phyloP scores from a whole-genome alignment of 179 eudicot species.

The Beta macrorhiza region DNA sequence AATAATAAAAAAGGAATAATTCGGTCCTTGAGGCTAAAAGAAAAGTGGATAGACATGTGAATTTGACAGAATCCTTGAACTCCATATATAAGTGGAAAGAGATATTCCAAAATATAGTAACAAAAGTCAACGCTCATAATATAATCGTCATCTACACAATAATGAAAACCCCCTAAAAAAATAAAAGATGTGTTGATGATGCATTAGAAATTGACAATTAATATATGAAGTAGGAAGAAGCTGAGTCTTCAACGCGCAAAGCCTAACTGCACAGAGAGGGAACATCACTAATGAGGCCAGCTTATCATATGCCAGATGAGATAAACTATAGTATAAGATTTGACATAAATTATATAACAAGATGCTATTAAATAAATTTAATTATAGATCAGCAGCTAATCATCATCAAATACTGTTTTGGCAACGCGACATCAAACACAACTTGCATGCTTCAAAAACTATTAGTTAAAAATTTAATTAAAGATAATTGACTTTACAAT shows the following conservation, averaged over 20 bases:
- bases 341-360: constrained; percentile 1
- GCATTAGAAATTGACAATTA: constrained; percentile 9
- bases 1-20: neutral
- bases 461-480: neutral
- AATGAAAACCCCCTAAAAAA: neutral
- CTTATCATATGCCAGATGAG: constrained; percentile 28
- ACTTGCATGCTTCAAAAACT: constrained; percentile 2
- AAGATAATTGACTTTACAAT: constrained; percentile 23
- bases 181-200: constrained; percentile 16
- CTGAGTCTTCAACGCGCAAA: constrained; percentile 33
- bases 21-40: neutral
- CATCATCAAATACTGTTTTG: neutral
- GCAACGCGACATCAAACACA: constrained; percentile 9
- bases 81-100: neutral
- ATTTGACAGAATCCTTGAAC: neutral
- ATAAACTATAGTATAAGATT: neutral
- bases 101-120: neutral
- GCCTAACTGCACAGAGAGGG: constrained; percentile 30
- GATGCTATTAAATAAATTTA: neutral
- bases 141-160: neutral
- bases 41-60: neutral
- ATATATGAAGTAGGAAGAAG: constrained; percentile 14
- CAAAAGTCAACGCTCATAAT: constrained; percentile 34
- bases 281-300: constrained; percentile 40
- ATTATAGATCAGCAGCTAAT: neutral